phyloP scores from a whole-genome alignment of 108 stramenopile genomes.

The Tribonema minus region DNA sequence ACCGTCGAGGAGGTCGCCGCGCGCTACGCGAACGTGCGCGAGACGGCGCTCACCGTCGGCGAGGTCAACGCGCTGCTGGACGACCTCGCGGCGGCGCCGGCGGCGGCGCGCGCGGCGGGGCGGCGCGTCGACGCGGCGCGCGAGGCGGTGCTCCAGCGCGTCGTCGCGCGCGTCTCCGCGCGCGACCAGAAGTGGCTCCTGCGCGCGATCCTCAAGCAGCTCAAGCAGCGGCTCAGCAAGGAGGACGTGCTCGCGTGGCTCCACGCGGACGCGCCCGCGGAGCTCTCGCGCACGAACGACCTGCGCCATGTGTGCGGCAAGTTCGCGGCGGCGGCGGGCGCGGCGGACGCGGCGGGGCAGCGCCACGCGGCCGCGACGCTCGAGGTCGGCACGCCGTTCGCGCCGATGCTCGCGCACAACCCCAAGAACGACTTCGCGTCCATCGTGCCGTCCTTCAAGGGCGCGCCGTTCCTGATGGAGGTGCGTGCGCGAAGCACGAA shows the following conservation, averaged over 20 bases:
- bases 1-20: no score
- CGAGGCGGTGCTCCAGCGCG: no score
- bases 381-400: slow-evolving; percentile 7
- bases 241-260: not conserved
- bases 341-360: not conserved
- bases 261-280: slow-evolving; percentile 13
- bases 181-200: no score
- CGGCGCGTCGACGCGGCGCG: no score
- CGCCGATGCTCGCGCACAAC: slow-evolving; percentile 27
- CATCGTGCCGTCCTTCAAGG: slow-evolving; percentile 8
- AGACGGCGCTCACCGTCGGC: no score
- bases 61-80: no score
- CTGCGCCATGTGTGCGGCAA: slow-evolving; percentile 25
- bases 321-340: not conserved
- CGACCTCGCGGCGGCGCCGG: no score
- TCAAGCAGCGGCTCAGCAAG: slow-evolving; percentile 17
- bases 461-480: slow-evolving; percentile 30
- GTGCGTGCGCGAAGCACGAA: no score
- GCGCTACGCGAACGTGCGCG: no score
- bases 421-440: not conserved
- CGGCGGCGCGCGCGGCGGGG: no score
- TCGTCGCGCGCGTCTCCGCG: no score
- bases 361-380: not conserved
- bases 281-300: slow-evolving; percentile 14
- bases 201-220: slow-evolving; percentile 2